These are phyloP conservation scores for Phytophthora pseudosyringae DNA, from an alignment of 352 stramenopile species.

Conservation along the genomic window DNA sequence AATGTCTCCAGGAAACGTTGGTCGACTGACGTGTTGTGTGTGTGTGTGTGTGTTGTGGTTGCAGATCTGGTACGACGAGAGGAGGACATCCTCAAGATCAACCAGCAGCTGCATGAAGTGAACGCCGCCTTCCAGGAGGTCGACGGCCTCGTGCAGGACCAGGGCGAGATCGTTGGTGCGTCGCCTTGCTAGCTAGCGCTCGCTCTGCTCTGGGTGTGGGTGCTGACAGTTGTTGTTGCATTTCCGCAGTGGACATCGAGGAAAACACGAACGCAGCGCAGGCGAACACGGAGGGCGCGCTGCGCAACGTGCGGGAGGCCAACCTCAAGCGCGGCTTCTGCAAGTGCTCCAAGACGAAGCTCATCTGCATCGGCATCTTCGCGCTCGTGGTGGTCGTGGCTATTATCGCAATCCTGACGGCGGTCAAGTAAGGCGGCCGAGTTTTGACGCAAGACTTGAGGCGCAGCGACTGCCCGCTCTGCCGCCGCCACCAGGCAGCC, in stretches of 20 bases:
- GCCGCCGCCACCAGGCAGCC: slow-evolving; percentile 4
- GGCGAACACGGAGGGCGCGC: slow-evolving; percentile 53
- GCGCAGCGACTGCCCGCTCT: neutral
- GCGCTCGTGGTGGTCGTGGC: slow-evolving; percentile 52
- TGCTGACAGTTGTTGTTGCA: slow-evolving; percentile 10
- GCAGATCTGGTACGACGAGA: slow-evolving; percentile 64
- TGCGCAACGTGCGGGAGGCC: slow-evolving; percentile 64
- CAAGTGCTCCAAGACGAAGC: slow-evolving; percentile 66
- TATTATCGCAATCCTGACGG: slow-evolving; percentile 51
- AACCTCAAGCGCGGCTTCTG: slow-evolving; percentile 58
- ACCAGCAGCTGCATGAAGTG: slow-evolving; percentile 71
- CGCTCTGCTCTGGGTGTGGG: neutral
- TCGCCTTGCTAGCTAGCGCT: slow-evolving; percentile 1
- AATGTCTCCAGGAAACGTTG: neutral
- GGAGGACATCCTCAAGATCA: slow-evolving; percentile 78
- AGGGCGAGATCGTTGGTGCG: slow-evolving; percentile 71
- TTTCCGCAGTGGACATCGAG: slow-evolving; percentile 58
- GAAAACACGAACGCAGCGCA: slow-evolving; percentile 57
- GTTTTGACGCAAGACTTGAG: slow-evolving; percentile 11
- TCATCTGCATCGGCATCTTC: slow-evolving; percentile 63
- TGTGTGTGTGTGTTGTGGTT: slow-evolving; percentile 11
- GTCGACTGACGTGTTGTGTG: slow-evolving; percentile 6
- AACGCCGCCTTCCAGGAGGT: slow-evolving; percentile 74
- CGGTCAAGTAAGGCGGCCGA: slow-evolving; percentile 37
- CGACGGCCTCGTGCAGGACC: slow-evolving; percentile 64